Percentiles rank a stretch among this genome's conserved stretches.
These are phyloP conservation scores for Poronia punctata DNA, from an alignment of 495 filamentous ascomycete species.

Conservation along the genomic window DNA sequence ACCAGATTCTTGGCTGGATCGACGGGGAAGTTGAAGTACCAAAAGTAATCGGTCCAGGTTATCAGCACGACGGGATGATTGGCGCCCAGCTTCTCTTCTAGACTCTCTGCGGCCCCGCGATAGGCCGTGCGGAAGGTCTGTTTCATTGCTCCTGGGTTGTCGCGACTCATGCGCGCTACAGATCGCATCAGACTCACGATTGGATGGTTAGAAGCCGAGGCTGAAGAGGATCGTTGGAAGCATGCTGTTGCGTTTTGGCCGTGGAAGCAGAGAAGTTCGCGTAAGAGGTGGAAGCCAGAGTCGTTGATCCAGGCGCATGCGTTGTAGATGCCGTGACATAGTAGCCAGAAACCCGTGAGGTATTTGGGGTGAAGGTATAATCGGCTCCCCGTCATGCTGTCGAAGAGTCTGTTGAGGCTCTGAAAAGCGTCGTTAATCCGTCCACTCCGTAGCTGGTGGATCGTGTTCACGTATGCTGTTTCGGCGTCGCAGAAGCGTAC, in stretches of 20 bases:
- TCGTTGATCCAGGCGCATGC: neutral
- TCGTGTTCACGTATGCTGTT: neutral
- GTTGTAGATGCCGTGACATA: slow-evolving; percentile 1
- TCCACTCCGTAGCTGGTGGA: neutral
- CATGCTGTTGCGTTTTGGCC: neutral
- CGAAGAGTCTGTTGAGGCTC: neutral
- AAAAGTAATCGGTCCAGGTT: neutral
- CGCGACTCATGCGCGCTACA: neutral
- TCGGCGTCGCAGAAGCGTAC: neutral
- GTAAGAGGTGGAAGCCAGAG: neutral
- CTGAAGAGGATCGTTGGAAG: neutral
- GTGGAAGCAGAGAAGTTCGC: slow-evolving; percentile 1
- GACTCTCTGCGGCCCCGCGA: neutral
- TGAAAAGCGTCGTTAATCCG: neutral
- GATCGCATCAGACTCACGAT: neutral
- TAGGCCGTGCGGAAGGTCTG: neutral
- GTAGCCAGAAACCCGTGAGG: neutral
- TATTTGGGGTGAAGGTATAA: slow-evolving; percentile 1
- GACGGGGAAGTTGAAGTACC: slow-evolving; percentile 1
- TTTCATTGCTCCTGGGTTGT: slow-evolving; percentile 1
- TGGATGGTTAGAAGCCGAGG: neutral
- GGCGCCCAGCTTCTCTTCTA: neutral
- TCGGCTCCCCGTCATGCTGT: neutral
- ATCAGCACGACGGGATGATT: neutral
- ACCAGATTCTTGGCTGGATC: neutral